Evolutionary conservation across 2,329 filamentous ascomycete species (phyloP).

Genomic region (Cryphonectria carpinicola): DNA sequence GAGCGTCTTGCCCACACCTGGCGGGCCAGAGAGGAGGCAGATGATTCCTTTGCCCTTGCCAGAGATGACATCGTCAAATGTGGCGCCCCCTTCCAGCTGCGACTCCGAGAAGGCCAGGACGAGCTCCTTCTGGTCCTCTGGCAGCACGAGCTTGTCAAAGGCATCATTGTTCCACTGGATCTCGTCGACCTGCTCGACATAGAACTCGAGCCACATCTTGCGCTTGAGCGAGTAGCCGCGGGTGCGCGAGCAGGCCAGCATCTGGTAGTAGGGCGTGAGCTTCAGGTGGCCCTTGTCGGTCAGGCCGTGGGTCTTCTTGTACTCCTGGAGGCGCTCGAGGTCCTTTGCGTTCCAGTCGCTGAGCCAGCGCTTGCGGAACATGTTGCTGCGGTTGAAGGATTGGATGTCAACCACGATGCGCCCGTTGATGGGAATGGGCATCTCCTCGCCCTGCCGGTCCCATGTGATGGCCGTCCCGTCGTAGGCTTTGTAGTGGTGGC

Average conservation of each 20-base stretch:
- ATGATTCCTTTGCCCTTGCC: conserved; percentile 57
- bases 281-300: conserved; percentile 32
- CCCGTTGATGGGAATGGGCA: conserved; percentile 39
- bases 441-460: conserved; percentile 40
- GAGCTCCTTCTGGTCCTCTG: conserved; percentile 54
- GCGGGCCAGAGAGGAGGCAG: conserved; percentile 51
- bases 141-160: conserved; percentile 54
- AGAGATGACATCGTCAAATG: conserved; percentile 56
- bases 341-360: conserved; percentile 41
- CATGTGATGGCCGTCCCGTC: conserved; percentile 43
- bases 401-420: conserved; percentile 45
- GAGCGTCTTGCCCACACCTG: conserved; percentile 55
- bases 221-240: conserved; percentile 54
- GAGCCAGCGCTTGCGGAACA: conserved; percentile 37
- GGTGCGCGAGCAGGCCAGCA: conserved; percentile 39
- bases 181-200: conserved; percentile 48
- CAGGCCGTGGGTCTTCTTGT: conserved; percentile 32
- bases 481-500: conserved; percentile 54
- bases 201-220: conserved; percentile 55
- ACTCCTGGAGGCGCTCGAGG: conserved; percentile 36
- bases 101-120: conserved; percentile 54
- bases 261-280: conserved; percentile 40
- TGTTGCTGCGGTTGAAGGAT: conserved; percentile 43
- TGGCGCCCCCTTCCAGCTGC: conserved; percentile 45
- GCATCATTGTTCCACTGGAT: conserved; percentile 54